Evolutionary conservation across 345 rosid genomes (phyloP).

Genomic region (Sisymbrium altissimum): DNA sequence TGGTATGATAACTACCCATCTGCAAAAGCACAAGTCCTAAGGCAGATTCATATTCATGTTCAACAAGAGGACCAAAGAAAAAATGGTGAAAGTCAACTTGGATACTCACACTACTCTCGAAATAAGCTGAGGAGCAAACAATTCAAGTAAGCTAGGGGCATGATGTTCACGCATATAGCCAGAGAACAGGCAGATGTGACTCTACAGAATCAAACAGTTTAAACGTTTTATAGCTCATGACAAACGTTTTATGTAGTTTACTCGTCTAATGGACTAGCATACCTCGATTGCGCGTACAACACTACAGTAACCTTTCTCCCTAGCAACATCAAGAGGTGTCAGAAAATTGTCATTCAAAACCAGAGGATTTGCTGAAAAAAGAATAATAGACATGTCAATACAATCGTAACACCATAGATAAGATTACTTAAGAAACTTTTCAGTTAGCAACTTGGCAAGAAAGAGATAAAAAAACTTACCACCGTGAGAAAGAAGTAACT

Average conservation of each 20-base stretch:
- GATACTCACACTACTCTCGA: slow-evolving; percentile 79
- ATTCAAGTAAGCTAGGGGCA: slow-evolving; percentile 78
- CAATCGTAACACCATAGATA: neutral
- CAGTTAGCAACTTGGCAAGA: neutral
- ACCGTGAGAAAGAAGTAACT: slow-evolving; percentile 77
- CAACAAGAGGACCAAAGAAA: neutral
- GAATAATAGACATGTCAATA: neutral
- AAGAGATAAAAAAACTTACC: slow-evolving; percentile 38
- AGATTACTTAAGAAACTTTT: neutral
- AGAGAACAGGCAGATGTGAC: slow-evolving; percentile 73
- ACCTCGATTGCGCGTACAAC: slow-evolving; percentile 93
- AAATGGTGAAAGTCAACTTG: neutral
- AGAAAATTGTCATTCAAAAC: slow-evolving; percentile 75
- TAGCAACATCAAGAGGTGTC: slow-evolving; percentile 84
- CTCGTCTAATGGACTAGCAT: neutral
- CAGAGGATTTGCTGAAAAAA: slow-evolving; percentile 68
- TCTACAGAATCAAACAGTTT: slow-evolving; percentile 39
- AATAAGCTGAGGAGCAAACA: slow-evolving; percentile 69
- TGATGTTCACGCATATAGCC: slow-evolving; percentile 92
- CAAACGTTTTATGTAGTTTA: neutral
- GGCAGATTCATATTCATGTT: neutral
- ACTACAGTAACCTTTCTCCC: slow-evolving; percentile 61
- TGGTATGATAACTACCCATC: slow-evolving; percentile 89
- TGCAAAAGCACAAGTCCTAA: slow-evolving; percentile 32
- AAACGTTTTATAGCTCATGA: neutral